Evolutionary conservation across 345 rosid species (phyloP).

Genomic region (Salix brachista): DNA sequence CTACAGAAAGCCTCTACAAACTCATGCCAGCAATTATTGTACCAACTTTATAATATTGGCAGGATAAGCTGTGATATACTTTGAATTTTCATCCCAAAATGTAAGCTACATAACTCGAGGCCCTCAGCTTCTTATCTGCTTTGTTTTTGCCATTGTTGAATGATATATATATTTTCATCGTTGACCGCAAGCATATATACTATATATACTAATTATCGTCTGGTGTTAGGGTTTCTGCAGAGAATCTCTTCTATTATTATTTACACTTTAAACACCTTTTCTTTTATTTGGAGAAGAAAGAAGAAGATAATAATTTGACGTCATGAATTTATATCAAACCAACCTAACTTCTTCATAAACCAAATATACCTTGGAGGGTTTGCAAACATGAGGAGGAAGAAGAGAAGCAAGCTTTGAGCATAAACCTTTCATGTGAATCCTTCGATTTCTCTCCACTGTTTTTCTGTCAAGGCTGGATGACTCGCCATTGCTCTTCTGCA

Average conservation of each 20-base stretch:
- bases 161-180: background rate
- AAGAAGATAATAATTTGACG: background rate
- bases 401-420: conserved; percentile 39
- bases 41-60: too few relatives aligned
- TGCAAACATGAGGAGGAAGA: conserved; percentile 31
- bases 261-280: background rate
- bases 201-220: background rate
- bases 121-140: background rate
- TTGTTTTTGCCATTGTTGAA: background rate
- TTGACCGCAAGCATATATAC: background rate
- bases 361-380: conserved; percentile 36
- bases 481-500: conserved; percentile 23
- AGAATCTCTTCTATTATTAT: background rate
- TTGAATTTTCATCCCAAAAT: background rate
- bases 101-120: background rate
- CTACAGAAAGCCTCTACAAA: background rate
- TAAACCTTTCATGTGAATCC: conserved; percentile 51
- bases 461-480: conserved; percentile 47
- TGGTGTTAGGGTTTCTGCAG: background rate
- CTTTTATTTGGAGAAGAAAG: background rate
- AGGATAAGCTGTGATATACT: background rate
- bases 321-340: background rate
- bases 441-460: conserved; percentile 51
- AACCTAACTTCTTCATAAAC: background rate
- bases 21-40: too few relatives aligned